Conservation (phyloP, 1,284 basidiomycete genomes). For the Rhodotorula sp. region DNA sequence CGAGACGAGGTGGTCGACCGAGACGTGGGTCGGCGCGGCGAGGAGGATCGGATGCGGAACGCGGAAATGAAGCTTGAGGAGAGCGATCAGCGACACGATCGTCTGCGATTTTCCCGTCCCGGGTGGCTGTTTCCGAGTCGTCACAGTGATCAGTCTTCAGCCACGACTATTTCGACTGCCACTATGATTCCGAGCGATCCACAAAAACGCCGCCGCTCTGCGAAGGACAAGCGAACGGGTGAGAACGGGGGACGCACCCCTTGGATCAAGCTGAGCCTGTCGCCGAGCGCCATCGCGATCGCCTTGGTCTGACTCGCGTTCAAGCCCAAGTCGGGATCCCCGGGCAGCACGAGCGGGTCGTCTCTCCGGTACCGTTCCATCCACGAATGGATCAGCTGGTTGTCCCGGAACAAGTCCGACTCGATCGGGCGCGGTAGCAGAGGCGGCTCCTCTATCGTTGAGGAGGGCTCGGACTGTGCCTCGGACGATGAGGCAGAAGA, state of each 20-base stretch:
- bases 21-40: slow-evolving; percentile 88
- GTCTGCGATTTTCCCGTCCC: slow-evolving; percentile 96
- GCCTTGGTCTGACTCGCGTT: slow-evolving; percentile 79
- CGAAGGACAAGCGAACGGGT: slow-evolving; percentile 11
- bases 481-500: not conserved
- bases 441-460: not conserved
- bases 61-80: slow-evolving; percentile 83
- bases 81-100: slow-evolving; percentile 75
- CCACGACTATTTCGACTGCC: not conserved
- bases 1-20: slow-evolving; percentile 88
- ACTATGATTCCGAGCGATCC: too few relatives aligned
- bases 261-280: slow-evolving; percentile 77
- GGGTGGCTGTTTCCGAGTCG: slow-evolving; percentile 62
- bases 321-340: slow-evolving; percentile 72
- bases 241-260: slow-evolving; percentile 60
- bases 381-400: slow-evolving; percentile 48
- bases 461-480: not conserved
- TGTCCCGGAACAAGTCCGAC: slow-evolving; percentile 26
- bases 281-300: slow-evolving; percentile 79
- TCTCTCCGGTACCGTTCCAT: slow-evolving; percentile 51
- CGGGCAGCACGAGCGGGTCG: slow-evolving; percentile 65
- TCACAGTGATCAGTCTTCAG: slow-evolving; percentile 8
- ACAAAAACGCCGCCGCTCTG: too few relatives aligned
- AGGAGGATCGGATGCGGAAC: slow-evolving; percentile 80
- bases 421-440: slow-evolving; percentile 4